Evolutionary conservation across 1,139 yeast species (phyloP).

Genomic region (Suhomyces taliae): DNA sequence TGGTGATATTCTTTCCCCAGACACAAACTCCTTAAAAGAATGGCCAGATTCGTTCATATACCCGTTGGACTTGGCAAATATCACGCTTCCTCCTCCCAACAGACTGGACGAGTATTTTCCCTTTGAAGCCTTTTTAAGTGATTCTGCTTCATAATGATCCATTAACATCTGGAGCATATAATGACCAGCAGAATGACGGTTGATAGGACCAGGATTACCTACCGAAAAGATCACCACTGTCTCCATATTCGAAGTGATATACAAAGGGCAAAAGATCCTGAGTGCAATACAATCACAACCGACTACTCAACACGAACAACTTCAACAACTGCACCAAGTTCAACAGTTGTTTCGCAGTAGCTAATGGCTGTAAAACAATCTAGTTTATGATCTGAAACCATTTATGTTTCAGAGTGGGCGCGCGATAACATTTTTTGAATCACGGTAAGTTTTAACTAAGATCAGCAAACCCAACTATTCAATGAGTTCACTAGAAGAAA

Average conservation of each 20-base stretch:
- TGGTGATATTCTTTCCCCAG: slow-evolving; percentile 19
- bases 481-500: no score
- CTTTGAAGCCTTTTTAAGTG: slow-evolving; percentile 18
- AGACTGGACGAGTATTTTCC: slow-evolving; percentile 26
- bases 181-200: slow-evolving; percentile 45
- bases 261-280: background rate
- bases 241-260: background rate
- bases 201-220: slow-evolving; percentile 45
- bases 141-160: slow-evolving; percentile 26
- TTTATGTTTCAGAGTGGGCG: no score
- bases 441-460: no score
- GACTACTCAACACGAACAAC: no score
- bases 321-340: no score
- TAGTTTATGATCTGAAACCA: no score
- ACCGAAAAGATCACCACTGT: slow-evolving; percentile 35
- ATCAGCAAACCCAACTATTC: no score
- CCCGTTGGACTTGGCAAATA: slow-evolving; percentile 36
- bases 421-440: no score
- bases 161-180: slow-evolving; percentile 30
- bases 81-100: slow-evolving; percentile 18
- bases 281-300: background rate
- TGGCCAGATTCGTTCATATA: slow-evolving; percentile 45
- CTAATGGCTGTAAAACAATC: no score
- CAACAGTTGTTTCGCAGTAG: no score
- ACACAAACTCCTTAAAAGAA: slow-evolving; percentile 28